Percentiles rank a stretch among this genome's conserved stretches.
Evolutionary conservation across 2,329 filamentous ascomycete genomes (phyloP).

Genomic region (Diaporthe amygdali): DNA sequence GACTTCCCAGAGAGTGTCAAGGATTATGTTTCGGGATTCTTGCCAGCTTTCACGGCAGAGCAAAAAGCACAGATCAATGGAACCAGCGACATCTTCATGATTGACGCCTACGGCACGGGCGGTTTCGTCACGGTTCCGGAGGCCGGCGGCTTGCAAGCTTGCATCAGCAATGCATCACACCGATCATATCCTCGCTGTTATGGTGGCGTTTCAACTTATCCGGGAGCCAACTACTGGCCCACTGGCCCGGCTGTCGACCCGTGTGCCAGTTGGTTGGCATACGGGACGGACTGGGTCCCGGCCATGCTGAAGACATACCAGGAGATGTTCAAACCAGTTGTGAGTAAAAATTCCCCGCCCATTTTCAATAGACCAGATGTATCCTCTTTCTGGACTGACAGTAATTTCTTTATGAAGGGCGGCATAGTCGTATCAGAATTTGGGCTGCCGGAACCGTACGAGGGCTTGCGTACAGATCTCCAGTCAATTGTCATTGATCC

Average conservation of each 20-base stretch:
- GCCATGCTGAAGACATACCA: constrained; percentile 6
- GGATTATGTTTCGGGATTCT: not conserved
- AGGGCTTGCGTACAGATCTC: not conserved
- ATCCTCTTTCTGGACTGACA: not conserved
- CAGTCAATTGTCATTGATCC: constrained; percentile 2
- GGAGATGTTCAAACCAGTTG: constrained; percentile 12
- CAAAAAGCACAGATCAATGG: constrained; percentile 3
- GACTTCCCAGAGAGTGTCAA: constrained; percentile 6
- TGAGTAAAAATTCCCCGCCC: not conserved
- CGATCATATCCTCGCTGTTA: not conserved
- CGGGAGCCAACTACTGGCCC: constrained; percentile 10
- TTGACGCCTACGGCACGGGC: not conserved
- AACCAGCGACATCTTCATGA: constrained; percentile 12
- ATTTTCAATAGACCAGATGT: not conserved
- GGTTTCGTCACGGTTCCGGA: not conserved
- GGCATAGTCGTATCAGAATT: constrained; percentile 16
- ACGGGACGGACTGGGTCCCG: constrained; percentile 7
- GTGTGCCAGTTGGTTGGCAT: constrained; percentile 2
- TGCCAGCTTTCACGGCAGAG: not conserved
- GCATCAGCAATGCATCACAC: not conserved
- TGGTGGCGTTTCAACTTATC: not conserved
- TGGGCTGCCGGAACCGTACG: constrained; percentile 6
- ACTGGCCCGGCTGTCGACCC: constrained; percentile 12
- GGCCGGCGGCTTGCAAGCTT: not conserved
- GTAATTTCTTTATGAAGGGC: not conserved